Percentiles rank a stretch among this genome's conserved stretches.
Evolutionary conservation across 1,139 yeast species (phyloP).

Genomic region (Saccharomycopsis phalli): DNA sequence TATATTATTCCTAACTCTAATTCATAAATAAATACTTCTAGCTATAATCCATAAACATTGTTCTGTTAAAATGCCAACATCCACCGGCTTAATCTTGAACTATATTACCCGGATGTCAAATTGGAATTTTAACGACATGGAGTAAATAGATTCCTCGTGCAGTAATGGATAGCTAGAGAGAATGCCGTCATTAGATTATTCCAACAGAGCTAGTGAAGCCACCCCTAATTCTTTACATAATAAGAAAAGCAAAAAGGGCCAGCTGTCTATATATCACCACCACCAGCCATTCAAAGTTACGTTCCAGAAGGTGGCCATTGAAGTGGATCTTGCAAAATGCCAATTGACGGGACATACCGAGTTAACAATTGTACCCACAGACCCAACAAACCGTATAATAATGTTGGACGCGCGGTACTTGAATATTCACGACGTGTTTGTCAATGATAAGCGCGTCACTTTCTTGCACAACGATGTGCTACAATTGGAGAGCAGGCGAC

Average conservation of each 20-base stretch:
- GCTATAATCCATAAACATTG: no score
- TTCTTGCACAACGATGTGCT: slow-evolving; percentile 43
- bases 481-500: slow-evolving; percentile 24
- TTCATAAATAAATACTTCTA: no score
- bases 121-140: no score
- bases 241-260: slow-evolving; percentile 4
- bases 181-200: background rate
- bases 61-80: no score
- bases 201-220: no score
- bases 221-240: background rate
- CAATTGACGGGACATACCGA: slow-evolving; percentile 70
- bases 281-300: slow-evolving; percentile 43
- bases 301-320: slow-evolving; percentile 61
- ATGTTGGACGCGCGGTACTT: slow-evolving; percentile 79
- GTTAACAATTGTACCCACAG: slow-evolving; percentile 66
- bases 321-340: slow-evolving; percentile 51
- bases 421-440: slow-evolving; percentile 49
- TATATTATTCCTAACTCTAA: no score
- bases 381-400: slow-evolving; percentile 47
- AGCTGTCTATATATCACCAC: slow-evolving; percentile 13
- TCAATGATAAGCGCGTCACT: slow-evolving; percentile 49
- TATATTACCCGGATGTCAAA: no score
- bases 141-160: no score
- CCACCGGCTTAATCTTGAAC: no score
- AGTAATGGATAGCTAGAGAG: no score